Base-by-base conservation (phyloP, 2,329 filamentous ascomycete species). In the Westerdykella ornata region DNA sequence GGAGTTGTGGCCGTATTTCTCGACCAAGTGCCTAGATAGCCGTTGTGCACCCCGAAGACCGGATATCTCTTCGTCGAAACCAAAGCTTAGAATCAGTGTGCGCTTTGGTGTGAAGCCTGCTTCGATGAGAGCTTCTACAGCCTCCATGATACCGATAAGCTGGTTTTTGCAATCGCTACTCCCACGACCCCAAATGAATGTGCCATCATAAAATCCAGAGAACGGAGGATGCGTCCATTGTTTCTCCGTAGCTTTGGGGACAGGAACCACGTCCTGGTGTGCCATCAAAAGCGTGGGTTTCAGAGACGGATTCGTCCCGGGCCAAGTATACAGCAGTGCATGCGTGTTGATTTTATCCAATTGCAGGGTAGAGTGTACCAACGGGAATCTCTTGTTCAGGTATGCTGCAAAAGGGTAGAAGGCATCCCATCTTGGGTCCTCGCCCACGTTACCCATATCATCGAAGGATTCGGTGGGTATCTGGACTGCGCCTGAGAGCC, bases 191-290 rank as follows among this genome's bases (percentile, higher is more conserved):
- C 78, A 83, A 31, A 82, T 67, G 54, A 68, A 75, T 35, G 69
- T 69, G 11, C 78, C 78, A 36, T 31, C 80, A 43, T 72, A 82
- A 47, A 70, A 53, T 6, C 76, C 78, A n/a, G 71, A 71, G 50
- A 75, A 83, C 0, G 80, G 80, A 1, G 77, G 74, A 57, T 82
- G 63, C 0, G 71, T 78, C 80, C 79, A 83, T 31, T 74, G 66
- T 3, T 73, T 75, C 4, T 73, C 67, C 5, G 72, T 67, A 2
- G 69, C 68, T 3, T 60, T 52, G 4, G 59, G 60, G 0, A 79
- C 77, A 2, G 78, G 78, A 2, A 84, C 79, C 7, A 80, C 77
- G 55, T 83, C 80, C 55, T 81, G 77, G 57, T 82, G 80, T 1
- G 78, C 79, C 68, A 80, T 76, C 29, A 83, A 64, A 16, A 82